phyloP scores from a whole-genome alignment of 768 basidiomycete species.

The Psilocybe azurescens region DNA sequence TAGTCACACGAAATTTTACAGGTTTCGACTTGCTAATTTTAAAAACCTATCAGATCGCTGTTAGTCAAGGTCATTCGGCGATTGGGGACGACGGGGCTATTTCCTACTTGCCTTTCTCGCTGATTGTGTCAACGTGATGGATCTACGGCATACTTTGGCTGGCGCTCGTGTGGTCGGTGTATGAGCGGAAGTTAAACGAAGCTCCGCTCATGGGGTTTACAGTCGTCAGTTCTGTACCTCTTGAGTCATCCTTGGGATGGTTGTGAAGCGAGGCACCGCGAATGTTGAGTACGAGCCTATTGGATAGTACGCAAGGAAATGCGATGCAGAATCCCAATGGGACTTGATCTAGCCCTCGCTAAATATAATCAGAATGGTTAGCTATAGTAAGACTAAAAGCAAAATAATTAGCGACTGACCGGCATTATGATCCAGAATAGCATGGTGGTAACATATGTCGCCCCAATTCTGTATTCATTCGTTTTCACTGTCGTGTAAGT shows the following conservation, averaged over 20 bases:
- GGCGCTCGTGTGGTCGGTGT: too few relatives aligned
- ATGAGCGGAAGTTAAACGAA: too few relatives aligned
- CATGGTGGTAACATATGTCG: slow-evolving; percentile 1
- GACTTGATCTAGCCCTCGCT: neutral
- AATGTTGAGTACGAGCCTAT: slow-evolving; percentile 5
- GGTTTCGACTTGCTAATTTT: too few relatives aligned
- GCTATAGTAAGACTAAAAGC: neutral
- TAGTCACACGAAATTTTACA: too few relatives aligned
- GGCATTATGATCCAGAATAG: neutral
- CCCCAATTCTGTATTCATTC: neutral
- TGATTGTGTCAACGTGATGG: too few relatives aligned
- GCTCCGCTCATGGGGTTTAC: neutral
- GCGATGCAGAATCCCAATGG: slow-evolving; percentile 4
- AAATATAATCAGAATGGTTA: neutral
- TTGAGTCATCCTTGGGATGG: neutral
- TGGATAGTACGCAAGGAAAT: neutral
- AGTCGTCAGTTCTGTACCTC: too few relatives aligned
- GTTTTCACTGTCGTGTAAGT: neutral
- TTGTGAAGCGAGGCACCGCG: neutral
- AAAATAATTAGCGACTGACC: neutral
- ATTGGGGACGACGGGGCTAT: too few relatives aligned
- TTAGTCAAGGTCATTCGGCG: too few relatives aligned
- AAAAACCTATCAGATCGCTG: too few relatives aligned
- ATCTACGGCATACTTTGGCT: too few relatives aligned
- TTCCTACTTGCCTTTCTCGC: too few relatives aligned